Evolutionary conservation across 176 grass and related monocot genomes (phyloP), one percentile per base, ranked within the genome.

Genomic region (Oryza glumipatula): DNA sequence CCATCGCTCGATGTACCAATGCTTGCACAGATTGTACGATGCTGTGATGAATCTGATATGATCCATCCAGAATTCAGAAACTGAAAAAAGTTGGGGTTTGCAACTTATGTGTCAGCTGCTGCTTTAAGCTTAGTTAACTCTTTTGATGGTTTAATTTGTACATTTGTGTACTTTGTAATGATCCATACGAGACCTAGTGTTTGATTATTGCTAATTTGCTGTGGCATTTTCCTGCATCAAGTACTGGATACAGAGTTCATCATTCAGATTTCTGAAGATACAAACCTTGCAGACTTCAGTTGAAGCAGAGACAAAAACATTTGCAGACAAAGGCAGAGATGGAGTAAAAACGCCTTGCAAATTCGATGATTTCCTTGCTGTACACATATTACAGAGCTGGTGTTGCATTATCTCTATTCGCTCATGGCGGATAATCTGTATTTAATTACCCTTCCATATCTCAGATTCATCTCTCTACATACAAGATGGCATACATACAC

Each of bases 401-500:
- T 72, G 13, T 45, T 76, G 52, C 80, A 81, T 44, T 10, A 7
- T 45, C 39, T 78, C 84, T 83, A 87, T 84, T 68, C 30, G 30
- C 52, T 80, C 66, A 73, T 72, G 81, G 64, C 21, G 69, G 83
- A 83, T 89, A 86, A 86, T 86, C 72, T 80, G 84, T 73, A 86
- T 78, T 73, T 80, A 85, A 68, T 86, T 82, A 91, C 77, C 85
- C 82, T 88, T 82, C 83, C 78, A 83, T 74, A 68, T 65, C 33
- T 78, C 48, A 69, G 19, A 68, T 76, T 61, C 65, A 76, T 74
- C 63, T 66, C 75, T 92, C 86, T 92, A 92, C 67, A 82, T 79
- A 85, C 46, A 89, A 11, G 26, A 78, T 41, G 76, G 52, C 61
- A 82, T 92, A 86, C 78, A 89, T 81, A 82, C 86, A 88, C 39